These are phyloP conservation scores for Ophiocordyceps camponoti-floridani DNA, from an alignment of 2,329 filamentous ascomycete species.

Conservation along the genomic window DNA sequence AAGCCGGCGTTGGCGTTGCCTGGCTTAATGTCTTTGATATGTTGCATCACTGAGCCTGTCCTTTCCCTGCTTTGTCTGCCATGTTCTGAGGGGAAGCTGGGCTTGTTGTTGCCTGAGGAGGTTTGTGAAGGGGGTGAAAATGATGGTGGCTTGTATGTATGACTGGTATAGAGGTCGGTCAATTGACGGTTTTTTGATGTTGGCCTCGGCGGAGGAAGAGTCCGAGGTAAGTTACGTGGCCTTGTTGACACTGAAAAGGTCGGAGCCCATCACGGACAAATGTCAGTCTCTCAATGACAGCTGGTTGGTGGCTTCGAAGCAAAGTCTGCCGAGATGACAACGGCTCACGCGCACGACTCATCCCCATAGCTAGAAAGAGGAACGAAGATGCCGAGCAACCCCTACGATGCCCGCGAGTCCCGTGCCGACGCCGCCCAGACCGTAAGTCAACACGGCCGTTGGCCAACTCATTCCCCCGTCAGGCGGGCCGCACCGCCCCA, in stretches of 20 bases:
- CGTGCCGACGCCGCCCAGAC: background rate
- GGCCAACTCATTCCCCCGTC: background rate
- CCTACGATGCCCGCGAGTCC: background rate
- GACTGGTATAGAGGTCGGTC: background rate
- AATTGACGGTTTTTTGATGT: background rate
- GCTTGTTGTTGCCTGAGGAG: no score
- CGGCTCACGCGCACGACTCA: background rate
- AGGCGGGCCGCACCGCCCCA: background rate
- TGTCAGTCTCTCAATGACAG: background rate
- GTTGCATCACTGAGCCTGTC: background rate
- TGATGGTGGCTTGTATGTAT: background rate
- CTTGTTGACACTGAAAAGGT: background rate
- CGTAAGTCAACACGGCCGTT: background rate
- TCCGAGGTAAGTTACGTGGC: background rate
- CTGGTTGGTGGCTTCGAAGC: background rate
- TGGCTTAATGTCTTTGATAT: background rate
- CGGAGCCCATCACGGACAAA: background rate
- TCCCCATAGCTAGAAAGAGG: background rate
- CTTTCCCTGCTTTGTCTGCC: background rate
- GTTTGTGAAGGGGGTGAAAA: background rate
- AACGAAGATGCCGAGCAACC: background rate
- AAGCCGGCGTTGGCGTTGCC: background rate
- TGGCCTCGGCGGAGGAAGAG: background rate
- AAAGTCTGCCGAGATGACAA: background rate
- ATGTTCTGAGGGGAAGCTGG: background rate